Evolutionary conservation across 805 yeast species (phyloP), one percentile per base, ranked within the genome.

Genomic region (Ascoidea rubescens): DNA sequence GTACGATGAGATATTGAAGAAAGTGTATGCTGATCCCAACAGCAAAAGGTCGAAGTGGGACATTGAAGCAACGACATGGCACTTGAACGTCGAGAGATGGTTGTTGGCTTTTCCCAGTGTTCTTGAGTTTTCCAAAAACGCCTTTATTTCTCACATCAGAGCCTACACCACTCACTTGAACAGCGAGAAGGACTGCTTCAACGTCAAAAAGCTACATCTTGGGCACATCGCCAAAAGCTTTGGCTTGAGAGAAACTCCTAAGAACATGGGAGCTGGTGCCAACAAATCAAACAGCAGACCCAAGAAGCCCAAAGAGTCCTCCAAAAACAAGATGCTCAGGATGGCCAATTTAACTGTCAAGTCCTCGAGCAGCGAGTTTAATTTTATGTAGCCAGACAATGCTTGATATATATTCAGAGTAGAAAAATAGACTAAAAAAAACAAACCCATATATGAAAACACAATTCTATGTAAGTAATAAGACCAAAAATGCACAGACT

Each of bases 201-300:
- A 87, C 62, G 82, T 93, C 37, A 85, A 85, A 59, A 67, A 74
- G 42, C 70, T 95, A 54, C 99, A 93, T 73, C 71, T 95, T 58
- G 99, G 99, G 32, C 99, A 93, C 71, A 71, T 95, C 60, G 97
- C 98, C 21, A 93, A 93, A 65, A 77, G 93, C 57, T 95, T 95
- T 66, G 99, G 91, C 2, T 71, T 93, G 51, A 80, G 99, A 67
- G 99, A 93, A 60, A 84, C 95, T 5, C 99, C 99, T 32, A 88
- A 85, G 70, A 79, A 78, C 59, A 71, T 85, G 62, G 88, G 90
- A 37, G 28, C 28, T 21, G 28, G 28, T 21, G 28, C 28, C 28
- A 66, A 68, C 43, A 60, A 68, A 44, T 51, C 55, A 5, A 45
- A 60, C 54, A 42, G 67, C 61, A 30, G 17, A 21, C 48, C 37